Percentiles rank a stretch among this genome's conserved stretches.
phyloP scores from a whole-genome alignment of 257 asterid genomes.

The Solanum paucissectum region DNA sequence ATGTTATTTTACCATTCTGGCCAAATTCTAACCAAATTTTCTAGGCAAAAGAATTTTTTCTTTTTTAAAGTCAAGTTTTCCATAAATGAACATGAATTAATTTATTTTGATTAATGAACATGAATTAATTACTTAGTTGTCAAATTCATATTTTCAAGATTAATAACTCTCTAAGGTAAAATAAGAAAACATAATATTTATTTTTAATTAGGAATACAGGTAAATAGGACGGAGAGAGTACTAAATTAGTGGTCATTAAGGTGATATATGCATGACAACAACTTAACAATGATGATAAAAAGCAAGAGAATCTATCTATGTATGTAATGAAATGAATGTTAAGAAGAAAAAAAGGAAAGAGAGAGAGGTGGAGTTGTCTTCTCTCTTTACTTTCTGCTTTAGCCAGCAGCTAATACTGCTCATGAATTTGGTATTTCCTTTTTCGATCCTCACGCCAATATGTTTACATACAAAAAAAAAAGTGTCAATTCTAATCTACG shows the following conservation, averaged over 20 bases:
- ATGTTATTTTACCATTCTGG: no score
- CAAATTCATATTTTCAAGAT: no score
- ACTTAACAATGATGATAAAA: background rate
- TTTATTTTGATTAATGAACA: no score
- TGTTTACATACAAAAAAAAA: background rate
- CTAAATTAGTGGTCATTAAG: background rate
- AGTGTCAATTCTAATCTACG: background rate
- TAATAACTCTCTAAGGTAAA: background rate
- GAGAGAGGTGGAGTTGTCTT: constrained; percentile 28
- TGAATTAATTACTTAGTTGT: background rate
- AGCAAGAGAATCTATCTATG: background rate
- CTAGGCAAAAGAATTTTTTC: no score
- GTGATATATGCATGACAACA: background rate
- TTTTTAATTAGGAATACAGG: no score
- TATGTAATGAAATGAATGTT: constrained; percentile 4
- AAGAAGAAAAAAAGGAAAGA: background rate
- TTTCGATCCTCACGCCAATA: constrained; percentile 60
- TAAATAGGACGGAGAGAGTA: no score
- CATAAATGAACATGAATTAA: background rate
- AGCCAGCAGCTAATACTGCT: background rate
- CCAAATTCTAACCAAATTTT: no score
- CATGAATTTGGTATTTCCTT: background rate
- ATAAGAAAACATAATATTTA: background rate
- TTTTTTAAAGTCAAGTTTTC: no score
- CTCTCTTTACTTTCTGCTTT: constrained; percentile 26